A percentile compares a stretch with the other conserved stretches of the same genome.
Conservation (phyloP, 2,329 filamentous ascomycete genomes). For the Penicillium sp. region DNA sequence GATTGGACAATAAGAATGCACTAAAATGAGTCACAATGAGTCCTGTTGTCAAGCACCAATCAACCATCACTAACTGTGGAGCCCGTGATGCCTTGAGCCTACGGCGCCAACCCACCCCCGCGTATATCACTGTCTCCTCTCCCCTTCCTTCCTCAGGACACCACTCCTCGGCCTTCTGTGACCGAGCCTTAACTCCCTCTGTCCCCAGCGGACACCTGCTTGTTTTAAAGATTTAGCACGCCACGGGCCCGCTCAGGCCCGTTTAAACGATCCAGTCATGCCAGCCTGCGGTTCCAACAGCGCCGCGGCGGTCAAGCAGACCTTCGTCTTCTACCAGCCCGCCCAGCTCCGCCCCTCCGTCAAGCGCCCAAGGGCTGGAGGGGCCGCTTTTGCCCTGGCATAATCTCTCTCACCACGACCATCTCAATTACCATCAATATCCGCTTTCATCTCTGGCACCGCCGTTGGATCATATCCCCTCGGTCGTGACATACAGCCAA, state of each 20-base stretch:
- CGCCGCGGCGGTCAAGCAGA: slow-evolving; percentile 17
- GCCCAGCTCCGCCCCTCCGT: slow-evolving; percentile 11
- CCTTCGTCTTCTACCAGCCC: slow-evolving; percentile 17
- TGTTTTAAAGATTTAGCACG: slow-evolving; percentile 7
- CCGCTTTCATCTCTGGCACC: slow-evolving; percentile 11
- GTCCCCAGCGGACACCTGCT: slow-evolving; percentile 1
- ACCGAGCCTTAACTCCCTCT: slow-evolving; percentile 10
- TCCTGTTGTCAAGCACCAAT: slow-evolving; percentile 15
- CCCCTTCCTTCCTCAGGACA: slow-evolving; percentile 22
- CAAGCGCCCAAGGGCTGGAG: slow-evolving; percentile 16
- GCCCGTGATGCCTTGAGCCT: slow-evolving; percentile 1
- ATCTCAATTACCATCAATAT: slow-evolving; percentile 10
- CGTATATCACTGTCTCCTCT: slow-evolving; percentile 11
- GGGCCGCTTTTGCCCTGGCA: slow-evolving; percentile 13
- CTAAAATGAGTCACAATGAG: slow-evolving; percentile 30
- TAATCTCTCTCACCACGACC: slow-evolving; percentile 11
- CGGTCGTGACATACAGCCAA: slow-evolving; percentile 15
- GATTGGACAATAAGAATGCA: slow-evolving; percentile 10
- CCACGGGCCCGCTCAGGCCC: slow-evolving; percentile 26
- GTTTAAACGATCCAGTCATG: slow-evolving; percentile 25
- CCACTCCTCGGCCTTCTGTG: slow-evolving; percentile 12
- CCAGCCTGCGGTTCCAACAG: slow-evolving; percentile 19
- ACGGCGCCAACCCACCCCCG: slow-evolving; percentile 1
- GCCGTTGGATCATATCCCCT: slow-evolving; percentile 13
- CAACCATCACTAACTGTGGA: neutral